Base-by-base conservation (phyloP, 495 filamentous ascomycete species). In the Physcia stellaris region DNA sequence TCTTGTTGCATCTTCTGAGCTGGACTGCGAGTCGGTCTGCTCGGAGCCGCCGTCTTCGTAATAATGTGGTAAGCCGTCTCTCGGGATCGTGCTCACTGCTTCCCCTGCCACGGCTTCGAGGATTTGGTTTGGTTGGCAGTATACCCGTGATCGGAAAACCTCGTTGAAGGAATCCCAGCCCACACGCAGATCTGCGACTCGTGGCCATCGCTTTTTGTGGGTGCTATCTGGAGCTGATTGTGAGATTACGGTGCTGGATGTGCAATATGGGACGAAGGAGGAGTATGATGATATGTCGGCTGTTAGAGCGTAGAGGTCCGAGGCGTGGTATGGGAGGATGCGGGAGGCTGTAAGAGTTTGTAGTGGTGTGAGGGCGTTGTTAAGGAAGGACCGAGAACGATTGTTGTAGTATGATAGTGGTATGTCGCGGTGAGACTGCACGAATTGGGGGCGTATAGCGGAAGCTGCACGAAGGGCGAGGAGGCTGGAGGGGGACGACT, bases 211-310 rank as follows among this genome's bases (percentile, higher is more conserved):
- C 10, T 60, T 62, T 33, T 63, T 50, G 42, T 52, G 47, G 16
- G 32, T 12, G 0, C 63, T 53, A 39, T 72, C 66, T 31, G 71
- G 64, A 34, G 57, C 40, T 29, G 67, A 69, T 41, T 47, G 56
- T 24, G 49, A 47, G n/a, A 83, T 94, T 2, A 94, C 81, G 22
- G 58, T 67, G 2, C 80, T 83, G 5, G 64, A 61, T 10, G 66
- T 63, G 58, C 86, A 86, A 73, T 90, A 92, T 6, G 88, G 88
- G 22, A 94, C 73, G 73, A 92, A 96, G 45, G 61, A 50, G 29
- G 60, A 58, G 75, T 95, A 98, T 48, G 69, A 71, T 56, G 79
- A 67, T 45, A 94, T 76, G 54, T 93, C 83, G 53, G 85, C 70
- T 57, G 95, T 83, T 23, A 94, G 63, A 40, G 62, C 61, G 77